These are phyloP conservation scores for Trametes coccinea DNA, from an alignment of 768 basidiomycete genomes.

Conservation along the genomic window DNA sequence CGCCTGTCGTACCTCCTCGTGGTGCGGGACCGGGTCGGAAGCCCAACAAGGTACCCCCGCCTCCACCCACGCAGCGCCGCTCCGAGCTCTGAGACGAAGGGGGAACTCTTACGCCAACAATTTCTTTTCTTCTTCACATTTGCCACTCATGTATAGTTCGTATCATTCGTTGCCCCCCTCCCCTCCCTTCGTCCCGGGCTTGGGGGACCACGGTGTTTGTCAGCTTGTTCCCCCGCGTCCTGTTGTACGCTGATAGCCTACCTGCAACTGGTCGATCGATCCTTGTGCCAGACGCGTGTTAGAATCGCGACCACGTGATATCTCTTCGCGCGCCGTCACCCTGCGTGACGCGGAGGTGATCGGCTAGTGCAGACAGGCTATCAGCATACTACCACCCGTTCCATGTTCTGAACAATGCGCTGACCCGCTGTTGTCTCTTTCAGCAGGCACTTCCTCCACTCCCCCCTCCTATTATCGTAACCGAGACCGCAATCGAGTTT, in stretches of 20 bases:
- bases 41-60: conserved; percentile 92
- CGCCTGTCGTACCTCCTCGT: conserved; percentile 49
- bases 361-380: conserved; percentile 28
- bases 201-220: conserved; percentile 79
- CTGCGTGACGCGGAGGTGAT: conserved; percentile 7
- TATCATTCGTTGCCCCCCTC: conserved; percentile 71
- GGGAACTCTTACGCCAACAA: conserved; percentile 48
- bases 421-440: conserved; percentile 20
- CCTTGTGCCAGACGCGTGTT: conserved; percentile 34
- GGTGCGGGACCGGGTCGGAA: conserved; percentile 69
- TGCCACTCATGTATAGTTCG: conserved; percentile 46
- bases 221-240: conserved; percentile 75
- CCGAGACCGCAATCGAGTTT: conserved; percentile 61
- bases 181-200: conserved; percentile 84
- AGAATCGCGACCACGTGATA: conserved; percentile 44
- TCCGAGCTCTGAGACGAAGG: conserved; percentile 96
- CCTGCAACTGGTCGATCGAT: conserved; percentile 33
- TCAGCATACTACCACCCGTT: conserved; percentile 36
- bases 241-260: conserved; percentile 37
- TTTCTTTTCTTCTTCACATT: conserved; percentile 39
- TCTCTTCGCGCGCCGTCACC: conserved; percentile 19
- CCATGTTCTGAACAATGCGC: conserved; percentile 20
- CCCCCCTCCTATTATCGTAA: conserved; percentile 40
- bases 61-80: conserved; percentile 67
- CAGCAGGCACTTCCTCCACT: conserved; percentile 45